Percentiles rank a stretch among this genome's conserved stretches.
Evolutionary conservation across 306 rosid species (phyloP).

Genomic region (Echinosophora koreensis): DNA sequence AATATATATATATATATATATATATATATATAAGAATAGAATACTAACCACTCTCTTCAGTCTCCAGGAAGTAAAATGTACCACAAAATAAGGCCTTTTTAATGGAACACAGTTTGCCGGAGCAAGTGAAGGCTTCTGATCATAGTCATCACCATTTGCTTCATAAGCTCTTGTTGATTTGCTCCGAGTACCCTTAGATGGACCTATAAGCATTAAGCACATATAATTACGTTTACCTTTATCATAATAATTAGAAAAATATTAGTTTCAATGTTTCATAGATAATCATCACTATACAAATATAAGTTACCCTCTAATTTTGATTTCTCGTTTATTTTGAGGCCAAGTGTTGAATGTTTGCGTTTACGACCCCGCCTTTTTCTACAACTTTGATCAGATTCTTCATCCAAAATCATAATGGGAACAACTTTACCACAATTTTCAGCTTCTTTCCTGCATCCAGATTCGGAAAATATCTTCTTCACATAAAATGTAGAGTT

Average conservation of each 20-base stretch:
- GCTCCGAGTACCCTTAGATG: neutral
- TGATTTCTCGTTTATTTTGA: neutral
- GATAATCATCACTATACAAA: too few relatives aligned
- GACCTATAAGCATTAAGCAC: constrained; percentile 16
- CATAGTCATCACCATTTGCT: neutral
- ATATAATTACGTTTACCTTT: constrained; percentile 1
- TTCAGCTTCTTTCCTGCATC: constrained; percentile 30
- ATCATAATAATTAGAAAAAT: neutral
- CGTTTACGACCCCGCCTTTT: constrained; percentile 12
- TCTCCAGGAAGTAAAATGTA: neutral
- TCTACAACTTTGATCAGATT: neutral
- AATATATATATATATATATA: too few relatives aligned
- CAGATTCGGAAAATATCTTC: constrained; percentile 39
- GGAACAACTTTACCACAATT: neutral
- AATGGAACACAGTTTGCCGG: neutral
- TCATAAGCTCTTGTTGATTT: neutral
- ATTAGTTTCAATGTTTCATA: too few relatives aligned
- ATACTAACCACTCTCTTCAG: constrained; percentile 22
- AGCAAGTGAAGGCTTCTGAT: neutral
- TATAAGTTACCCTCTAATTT: neutral
- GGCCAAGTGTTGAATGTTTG: neutral
- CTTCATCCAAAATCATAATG: constrained; percentile 14
- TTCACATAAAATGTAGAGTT: constrained; percentile 18
- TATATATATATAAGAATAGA: too few relatives aligned
- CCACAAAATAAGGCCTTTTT: constrained; percentile 2